These are phyloP conservation scores for Phytopythium mirpurense DNA, from an alignment of 352 stramenopile genomes.

Conservation along the genomic window DNA sequence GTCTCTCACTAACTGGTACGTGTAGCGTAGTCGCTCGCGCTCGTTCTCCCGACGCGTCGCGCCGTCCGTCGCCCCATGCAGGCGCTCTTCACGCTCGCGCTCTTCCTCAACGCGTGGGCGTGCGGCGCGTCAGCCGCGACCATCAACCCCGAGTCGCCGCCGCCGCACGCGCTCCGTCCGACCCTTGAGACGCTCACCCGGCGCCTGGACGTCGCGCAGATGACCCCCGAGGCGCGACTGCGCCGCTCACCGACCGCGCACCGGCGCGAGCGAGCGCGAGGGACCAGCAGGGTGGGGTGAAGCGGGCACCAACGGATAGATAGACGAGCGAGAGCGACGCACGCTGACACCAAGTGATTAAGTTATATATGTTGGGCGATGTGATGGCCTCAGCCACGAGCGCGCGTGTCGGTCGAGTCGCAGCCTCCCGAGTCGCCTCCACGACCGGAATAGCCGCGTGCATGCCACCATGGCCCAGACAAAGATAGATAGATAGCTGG, in stretches of 20 bases:
- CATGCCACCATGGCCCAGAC: too few relatives aligned
- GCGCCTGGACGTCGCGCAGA: not conserved
- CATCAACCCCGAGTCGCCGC: conserved; percentile 2
- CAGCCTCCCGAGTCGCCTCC: too few relatives aligned
- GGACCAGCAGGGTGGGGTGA: not conserved
- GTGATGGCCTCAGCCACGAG: too few relatives aligned
- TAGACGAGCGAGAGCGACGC: too few relatives aligned
- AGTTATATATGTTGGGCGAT: not conserved
- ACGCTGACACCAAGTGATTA: not conserved
- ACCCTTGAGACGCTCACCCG: not conserved
- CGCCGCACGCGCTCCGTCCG: not conserved
- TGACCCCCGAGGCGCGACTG: not conserved
- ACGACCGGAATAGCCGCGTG: too few relatives aligned
- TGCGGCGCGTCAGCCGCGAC: conserved; percentile 1
- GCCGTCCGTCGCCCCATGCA: conserved; percentile 22
- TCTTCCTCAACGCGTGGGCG: conserved; percentile 27
- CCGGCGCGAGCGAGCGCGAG: not conserved
- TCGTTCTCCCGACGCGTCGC: too few relatives aligned
- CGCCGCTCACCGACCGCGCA: not conserved
- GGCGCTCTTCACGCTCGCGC: conserved; percentile 35
- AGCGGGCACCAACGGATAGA: not conserved
- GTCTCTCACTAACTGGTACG: too few relatives aligned
- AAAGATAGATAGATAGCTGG: not conserved
- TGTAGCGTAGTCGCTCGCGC: too few relatives aligned
- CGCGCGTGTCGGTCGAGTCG: too few relatives aligned